A percentile compares a stretch with the other conserved stretches of the same genome.
These are phyloP conservation scores for Calamus simplicifolius DNA, from an alignment of 176 grass and related monocot species.

Conservation along the genomic window DNA sequence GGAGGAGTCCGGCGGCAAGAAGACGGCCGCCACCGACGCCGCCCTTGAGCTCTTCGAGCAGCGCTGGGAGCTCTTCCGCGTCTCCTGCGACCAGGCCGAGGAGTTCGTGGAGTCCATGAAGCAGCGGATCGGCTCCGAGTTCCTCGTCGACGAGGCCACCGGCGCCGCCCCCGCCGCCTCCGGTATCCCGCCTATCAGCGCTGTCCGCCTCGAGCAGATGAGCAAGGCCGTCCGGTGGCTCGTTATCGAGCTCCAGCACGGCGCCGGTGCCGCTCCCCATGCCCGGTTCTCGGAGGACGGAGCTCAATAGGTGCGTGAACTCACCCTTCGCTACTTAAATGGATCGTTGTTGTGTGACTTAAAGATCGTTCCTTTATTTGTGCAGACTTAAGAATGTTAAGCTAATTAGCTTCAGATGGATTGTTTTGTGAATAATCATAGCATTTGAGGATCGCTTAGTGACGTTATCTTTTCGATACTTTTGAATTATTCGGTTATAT, in stretches of 20 bases:
- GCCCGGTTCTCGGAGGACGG: slow-evolving; percentile 63
- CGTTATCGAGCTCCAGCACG: slow-evolving; percentile 70
- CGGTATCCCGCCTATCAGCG: slow-evolving; percentile 62
- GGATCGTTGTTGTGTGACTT: too few relatives aligned
- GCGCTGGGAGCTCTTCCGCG: slow-evolving; percentile 75
- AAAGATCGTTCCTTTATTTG: too few relatives aligned
- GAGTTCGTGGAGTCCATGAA: slow-evolving; percentile 78
- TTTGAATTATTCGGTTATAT: too few relatives aligned
- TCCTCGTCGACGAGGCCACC: slow-evolving; percentile 81
- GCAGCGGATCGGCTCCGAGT: slow-evolving; percentile 81
- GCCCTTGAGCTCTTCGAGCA: slow-evolving; percentile 82
- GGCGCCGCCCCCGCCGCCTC: slow-evolving; percentile 24
- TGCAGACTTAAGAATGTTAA: too few relatives aligned
- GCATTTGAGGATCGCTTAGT: too few relatives aligned
- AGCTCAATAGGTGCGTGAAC: slow-evolving; percentile 46
- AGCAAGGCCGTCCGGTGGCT: slow-evolving; percentile 79
- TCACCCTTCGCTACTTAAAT: too few relatives aligned
- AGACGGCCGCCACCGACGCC: slow-evolving; percentile 41
- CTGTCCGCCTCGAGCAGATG: slow-evolving; percentile 79
- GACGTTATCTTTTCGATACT: too few relatives aligned
- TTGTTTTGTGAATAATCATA: too few relatives aligned
- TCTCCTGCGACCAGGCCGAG: slow-evolving; percentile 74
- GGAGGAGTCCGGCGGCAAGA: slow-evolving; percentile 34
- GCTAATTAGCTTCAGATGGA: too few relatives aligned
- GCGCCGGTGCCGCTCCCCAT: slow-evolving; percentile 31